Evolutionary conservation across 2,329 filamentous ascomycete species (phyloP).

Genomic region (Fusarium setosum): DNA sequence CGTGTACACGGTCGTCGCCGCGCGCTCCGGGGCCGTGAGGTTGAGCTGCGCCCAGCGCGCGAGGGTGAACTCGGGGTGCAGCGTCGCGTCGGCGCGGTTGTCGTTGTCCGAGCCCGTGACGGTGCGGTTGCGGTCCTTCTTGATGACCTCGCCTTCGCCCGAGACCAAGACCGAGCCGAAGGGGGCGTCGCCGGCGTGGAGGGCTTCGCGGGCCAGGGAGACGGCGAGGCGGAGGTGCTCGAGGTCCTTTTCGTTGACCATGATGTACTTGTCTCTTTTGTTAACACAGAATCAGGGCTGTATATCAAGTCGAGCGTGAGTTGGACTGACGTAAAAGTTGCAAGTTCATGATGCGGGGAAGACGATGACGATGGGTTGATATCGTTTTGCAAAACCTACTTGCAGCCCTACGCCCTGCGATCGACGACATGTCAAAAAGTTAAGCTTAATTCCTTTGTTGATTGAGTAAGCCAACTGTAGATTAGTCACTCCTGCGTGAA

Average conservation of each 20-base stretch:
- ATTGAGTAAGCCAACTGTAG: too few species aligned
- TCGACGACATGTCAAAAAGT: too few species aligned
- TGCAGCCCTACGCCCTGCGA: too few species aligned
- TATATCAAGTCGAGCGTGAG: too few species aligned
- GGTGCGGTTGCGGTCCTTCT: slow-evolving; percentile 50
- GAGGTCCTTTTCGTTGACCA: slow-evolving; percentile 25
- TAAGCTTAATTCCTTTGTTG: too few species aligned
- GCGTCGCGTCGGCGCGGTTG: slow-evolving; percentile 44
- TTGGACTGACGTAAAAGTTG: too few species aligned
- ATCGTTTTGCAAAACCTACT: too few species aligned
- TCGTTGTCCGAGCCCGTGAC: slow-evolving; percentile 43
- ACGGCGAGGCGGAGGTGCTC: slow-evolving; percentile 36
- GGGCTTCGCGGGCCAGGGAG: slow-evolving; percentile 50
- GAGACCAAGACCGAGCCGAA: slow-evolving; percentile 52
- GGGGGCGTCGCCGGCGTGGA: slow-evolving; percentile 50
- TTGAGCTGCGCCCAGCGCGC: slow-evolving; percentile 51
- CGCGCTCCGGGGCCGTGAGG: slow-evolving; percentile 51
- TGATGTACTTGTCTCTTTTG: too few species aligned
- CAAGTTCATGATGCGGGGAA: slow-evolving; percentile 32
- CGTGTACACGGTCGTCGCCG: slow-evolving; percentile 50
- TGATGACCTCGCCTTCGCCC: slow-evolving; percentile 39
- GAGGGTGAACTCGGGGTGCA: slow-evolving; percentile 52
- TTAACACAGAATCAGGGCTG: too few species aligned
- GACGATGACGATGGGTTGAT: too few species aligned
- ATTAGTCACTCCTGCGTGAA: too few species aligned